These are phyloP conservation scores for Sporisorium iseilematis-ciliati DNA, from an alignment of 1,284 basidiomycete species.

Conservation along the genomic window DNA sequence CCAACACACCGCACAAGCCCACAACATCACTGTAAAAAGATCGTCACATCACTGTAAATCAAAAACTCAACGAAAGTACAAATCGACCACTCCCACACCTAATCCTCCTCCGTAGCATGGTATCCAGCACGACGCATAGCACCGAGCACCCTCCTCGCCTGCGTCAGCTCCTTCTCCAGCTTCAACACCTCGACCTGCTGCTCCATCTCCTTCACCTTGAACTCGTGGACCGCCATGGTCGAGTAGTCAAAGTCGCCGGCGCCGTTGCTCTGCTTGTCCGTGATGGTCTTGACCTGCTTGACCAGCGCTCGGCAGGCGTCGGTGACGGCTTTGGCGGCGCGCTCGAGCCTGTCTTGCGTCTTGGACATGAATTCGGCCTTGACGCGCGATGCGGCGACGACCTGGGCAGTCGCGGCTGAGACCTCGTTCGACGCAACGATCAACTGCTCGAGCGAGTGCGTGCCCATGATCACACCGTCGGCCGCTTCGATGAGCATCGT, in stretches of 20 bases:
- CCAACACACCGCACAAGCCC: not conserved
- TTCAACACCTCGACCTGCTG: slow-evolving; percentile 98
- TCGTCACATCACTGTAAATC: not conserved
- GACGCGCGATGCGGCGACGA: slow-evolving; percentile 97
- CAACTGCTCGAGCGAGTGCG: slow-evolving; percentile 96
- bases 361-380: slow-evolving; percentile 99
- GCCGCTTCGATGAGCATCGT: slow-evolving; percentile 95
- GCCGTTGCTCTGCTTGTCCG: slow-evolving; percentile 79
- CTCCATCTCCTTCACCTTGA: slow-evolving; percentile 91
- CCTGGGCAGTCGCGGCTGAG: slow-evolving; percentile 93
- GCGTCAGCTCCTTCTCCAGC: slow-evolving; percentile 89
- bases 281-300: slow-evolving; percentile 93
- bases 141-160: slow-evolving; percentile 67
- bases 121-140: slow-evolving; percentile 67
- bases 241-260: slow-evolving; percentile 90
- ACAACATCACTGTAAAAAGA: not conserved
- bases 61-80: not conserved
- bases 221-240: slow-evolving; percentile 91
- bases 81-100: not conserved
- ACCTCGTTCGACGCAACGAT: slow-evolving; percentile 99
- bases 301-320: slow-evolving; percentile 98
- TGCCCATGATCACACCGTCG: slow-evolving; percentile 95
- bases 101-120: slow-evolving; percentile 65
- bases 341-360: slow-evolving; percentile 94
- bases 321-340: slow-evolving; percentile 96